phyloP scores from a whole-genome alignment of 2,329 filamentous ascomycete genomes.

The Fusarium pilosicola region DNA sequence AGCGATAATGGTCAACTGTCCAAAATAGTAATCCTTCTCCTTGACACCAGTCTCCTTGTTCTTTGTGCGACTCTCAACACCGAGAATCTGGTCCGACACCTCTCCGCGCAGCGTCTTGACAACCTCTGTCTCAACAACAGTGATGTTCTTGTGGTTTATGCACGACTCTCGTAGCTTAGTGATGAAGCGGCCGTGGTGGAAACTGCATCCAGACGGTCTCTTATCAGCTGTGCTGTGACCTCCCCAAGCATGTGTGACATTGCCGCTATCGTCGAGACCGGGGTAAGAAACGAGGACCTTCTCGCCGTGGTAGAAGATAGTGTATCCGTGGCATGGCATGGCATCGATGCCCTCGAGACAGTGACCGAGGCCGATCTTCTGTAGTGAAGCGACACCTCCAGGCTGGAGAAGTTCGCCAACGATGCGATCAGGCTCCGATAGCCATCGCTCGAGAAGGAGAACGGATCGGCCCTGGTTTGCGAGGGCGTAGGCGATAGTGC shows the following conservation, averaged over 20 bases:
- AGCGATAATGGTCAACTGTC: slow-evolving; percentile 84
- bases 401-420: slow-evolving; percentile 96
- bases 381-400: slow-evolving; percentile 83
- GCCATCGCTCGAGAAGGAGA: slow-evolving; percentile 84
- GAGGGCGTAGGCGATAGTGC: slow-evolving; percentile 83
- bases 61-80: slow-evolving; percentile 78
- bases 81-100: slow-evolving; percentile 77
- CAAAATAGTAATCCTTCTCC: slow-evolving; percentile 82
- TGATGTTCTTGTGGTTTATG: slow-evolving; percentile 81
- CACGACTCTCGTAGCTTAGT: slow-evolving; percentile 81
- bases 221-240: slow-evolving; percentile 50
- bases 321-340: slow-evolving; percentile 84
- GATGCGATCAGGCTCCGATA: slow-evolving; percentile 94
- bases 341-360: slow-evolving; percentile 92
- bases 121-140: slow-evolving; percentile 89
- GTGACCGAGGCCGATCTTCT: slow-evolving; percentile 80
- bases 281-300: slow-evolving; percentile 85
- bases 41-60: slow-evolving; percentile 66
- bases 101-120: slow-evolving; percentile 78
- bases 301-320: slow-evolving; percentile 82
- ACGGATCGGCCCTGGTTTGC: slow-evolving; percentile 92
- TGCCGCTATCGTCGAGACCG: slow-evolving; percentile 60
- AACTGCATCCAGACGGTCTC: slow-evolving; percentile 76
- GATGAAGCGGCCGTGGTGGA: slow-evolving; percentile 97
- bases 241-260: slow-evolving; percentile 51